Evolutionary conservation across 371 early-diverging fungal species (phyloP).

Genomic region (Neoconidiobolus thromboides): DNA sequence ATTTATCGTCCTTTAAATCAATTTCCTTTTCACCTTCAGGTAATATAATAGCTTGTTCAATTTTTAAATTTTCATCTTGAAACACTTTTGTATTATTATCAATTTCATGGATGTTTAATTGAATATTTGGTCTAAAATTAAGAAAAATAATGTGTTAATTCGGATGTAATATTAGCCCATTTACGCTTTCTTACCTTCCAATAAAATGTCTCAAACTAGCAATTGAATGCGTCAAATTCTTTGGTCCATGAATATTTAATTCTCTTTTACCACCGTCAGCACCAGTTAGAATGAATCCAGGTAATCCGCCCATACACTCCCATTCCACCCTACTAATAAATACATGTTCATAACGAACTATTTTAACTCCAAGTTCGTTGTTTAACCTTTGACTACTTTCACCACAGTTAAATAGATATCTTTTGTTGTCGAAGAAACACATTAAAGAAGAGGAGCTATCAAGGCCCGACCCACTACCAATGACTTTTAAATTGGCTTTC

Average conservation of each 20-base stretch:
- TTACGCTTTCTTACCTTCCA: slow-evolving; percentile 20
- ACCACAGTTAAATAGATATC: slow-evolving; percentile 87
- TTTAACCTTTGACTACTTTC: slow-evolving; percentile 83
- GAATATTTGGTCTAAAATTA: slow-evolving; percentile 18
- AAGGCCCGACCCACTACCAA: neutral
- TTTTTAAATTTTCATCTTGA: slow-evolving; percentile 34
- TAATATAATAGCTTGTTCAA: slow-evolving; percentile 9
- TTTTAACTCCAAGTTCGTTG: slow-evolving; percentile 46
- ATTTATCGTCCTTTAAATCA: no score
- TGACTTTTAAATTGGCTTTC: neutral
- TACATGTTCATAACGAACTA: slow-evolving; percentile 45
- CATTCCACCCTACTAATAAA: slow-evolving; percentile 64
- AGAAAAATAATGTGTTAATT: slow-evolving; percentile 4
- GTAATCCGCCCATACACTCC: slow-evolving; percentile 72
- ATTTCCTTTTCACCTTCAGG: neutral
- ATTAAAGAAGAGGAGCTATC: slow-evolving; percentile 57
- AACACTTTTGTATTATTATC: slow-evolving; percentile 13
- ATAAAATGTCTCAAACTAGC: slow-evolving; percentile 67
- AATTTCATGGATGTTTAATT: slow-evolving; percentile 26
- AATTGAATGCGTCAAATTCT: slow-evolving; percentile 60
- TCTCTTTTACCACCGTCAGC: slow-evolving; percentile 48
- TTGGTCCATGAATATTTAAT: slow-evolving; percentile 44
- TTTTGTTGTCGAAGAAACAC: slow-evolving; percentile 50
- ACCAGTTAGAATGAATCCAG: slow-evolving; percentile 77
- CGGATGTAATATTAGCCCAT: neutral